Evolutionary conservation across 371 early-diverging fungal species (phyloP).

Genomic region (Rhizopus stolonifer): DNA sequence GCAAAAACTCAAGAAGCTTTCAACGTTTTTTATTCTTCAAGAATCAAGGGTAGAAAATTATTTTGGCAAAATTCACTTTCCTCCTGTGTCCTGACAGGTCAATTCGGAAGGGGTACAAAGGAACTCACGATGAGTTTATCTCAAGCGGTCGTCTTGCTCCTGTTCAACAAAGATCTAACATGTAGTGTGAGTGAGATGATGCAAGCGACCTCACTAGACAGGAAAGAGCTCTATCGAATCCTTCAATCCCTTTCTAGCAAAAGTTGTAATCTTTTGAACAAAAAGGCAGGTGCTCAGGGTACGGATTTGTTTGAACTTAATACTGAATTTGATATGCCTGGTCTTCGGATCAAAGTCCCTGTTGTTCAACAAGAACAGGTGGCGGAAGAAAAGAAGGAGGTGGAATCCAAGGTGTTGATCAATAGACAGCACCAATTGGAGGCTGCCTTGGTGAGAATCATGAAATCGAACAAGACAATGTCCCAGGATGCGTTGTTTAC

Average conservation of each 20-base stretch:
- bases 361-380: slow-evolving; percentile 76
- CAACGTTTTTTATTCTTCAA: slow-evolving; percentile 70
- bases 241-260: background rate
- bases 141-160: slow-evolving; percentile 73
- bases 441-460: slow-evolving; percentile 93
- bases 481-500: slow-evolving; percentile 67
- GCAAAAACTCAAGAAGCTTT: slow-evolving; percentile 63
- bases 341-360: slow-evolving; percentile 76
- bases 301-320: slow-evolving; percentile 59
- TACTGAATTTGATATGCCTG: slow-evolving; percentile 60
- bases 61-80: slow-evolving; percentile 86
- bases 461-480: slow-evolving; percentile 83
- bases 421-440: slow-evolving; percentile 87
- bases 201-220: background rate
- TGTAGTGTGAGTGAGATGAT: background rate
- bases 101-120: slow-evolving; percentile 57
- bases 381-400: slow-evolving; percentile 69
- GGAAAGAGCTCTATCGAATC: background rate
- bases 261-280: background rate
- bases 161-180: slow-evolving; percentile 56
- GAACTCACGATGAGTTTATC: slow-evolving; percentile 74
- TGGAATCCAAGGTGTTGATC: slow-evolving; percentile 72
- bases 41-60: slow-evolving; percentile 77
- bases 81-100: slow-evolving; percentile 67
- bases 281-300: background rate